phyloP scores from a whole-genome alignment of 306 rosid species.

The Luffa acutangula region DNA sequence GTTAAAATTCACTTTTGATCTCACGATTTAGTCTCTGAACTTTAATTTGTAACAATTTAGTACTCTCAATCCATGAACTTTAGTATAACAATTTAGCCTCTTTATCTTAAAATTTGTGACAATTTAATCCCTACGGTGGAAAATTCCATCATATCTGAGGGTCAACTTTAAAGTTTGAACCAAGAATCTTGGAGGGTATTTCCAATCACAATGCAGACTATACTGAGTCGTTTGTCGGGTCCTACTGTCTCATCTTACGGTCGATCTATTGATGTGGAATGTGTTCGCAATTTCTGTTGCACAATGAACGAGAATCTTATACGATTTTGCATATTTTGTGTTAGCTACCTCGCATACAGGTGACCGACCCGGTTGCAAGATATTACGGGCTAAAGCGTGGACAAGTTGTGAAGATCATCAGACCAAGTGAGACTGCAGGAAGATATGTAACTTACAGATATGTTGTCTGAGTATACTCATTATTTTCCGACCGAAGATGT shows the following conservation, averaged over 20 bases:
- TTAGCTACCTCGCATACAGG: constrained; percentile 83
- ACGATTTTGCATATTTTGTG: background rate
- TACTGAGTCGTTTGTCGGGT: background rate
- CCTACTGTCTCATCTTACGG: background rate
- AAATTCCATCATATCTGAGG: too few species aligned
- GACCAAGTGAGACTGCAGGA: constrained; percentile 85
- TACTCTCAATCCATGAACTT: too few species aligned
- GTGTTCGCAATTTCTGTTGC: background rate
- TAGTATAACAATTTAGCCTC: too few species aligned
- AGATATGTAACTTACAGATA: constrained; percentile 72
- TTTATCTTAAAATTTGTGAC: too few species aligned
- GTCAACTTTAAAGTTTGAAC: background rate
- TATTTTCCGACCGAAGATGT: background rate
- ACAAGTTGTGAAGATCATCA: constrained; percentile 78
- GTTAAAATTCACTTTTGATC: too few species aligned
- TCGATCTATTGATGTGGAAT: background rate
- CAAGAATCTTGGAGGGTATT: background rate
- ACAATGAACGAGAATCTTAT: background rate
- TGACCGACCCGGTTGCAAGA: constrained; percentile 74
- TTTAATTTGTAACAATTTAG: too few species aligned
- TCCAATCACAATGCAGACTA: background rate
- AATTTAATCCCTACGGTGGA: too few species aligned
- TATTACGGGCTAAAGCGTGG: constrained; percentile 88
- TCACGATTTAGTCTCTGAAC: too few species aligned
- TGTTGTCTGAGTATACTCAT: constrained; percentile 27